Percentiles rank a stretch among this genome's conserved stretches.
Conservation (phyloP, 495 filamentous ascomycete genomes). For the Neurospora sp. region DNA sequence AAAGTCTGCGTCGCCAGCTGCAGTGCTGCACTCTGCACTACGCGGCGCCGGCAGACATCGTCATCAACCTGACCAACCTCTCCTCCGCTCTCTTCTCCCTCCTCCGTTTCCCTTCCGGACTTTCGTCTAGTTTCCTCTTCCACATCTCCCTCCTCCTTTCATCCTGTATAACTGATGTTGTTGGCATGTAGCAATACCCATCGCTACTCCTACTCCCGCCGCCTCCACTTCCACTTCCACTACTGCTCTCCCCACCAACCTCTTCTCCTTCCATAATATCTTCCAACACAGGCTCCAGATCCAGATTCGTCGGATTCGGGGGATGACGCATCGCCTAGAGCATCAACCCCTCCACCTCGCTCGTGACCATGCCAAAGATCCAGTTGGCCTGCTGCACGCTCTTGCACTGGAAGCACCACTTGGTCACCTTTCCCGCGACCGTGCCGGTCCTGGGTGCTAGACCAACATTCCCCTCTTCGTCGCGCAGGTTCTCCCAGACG, state of each 20-base stretch:
- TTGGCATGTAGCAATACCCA: not conserved
- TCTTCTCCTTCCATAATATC: not conserved
- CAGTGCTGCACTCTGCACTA: not conserved
- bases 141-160: not conserved
- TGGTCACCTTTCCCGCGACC: slow-evolving; percentile 57
- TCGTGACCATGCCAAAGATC: slow-evolving; percentile 36
- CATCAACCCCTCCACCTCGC: slow-evolving; percentile 33
- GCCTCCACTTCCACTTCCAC: not conserved
- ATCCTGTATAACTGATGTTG: not conserved
- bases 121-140: not conserved
- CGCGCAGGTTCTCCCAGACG: slow-evolving; percentile 73
- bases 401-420: slow-evolving; percentile 72
- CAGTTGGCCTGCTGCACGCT: slow-evolving; percentile 32
- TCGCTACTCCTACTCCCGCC: not conserved
- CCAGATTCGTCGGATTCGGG: not conserved
- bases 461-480: slow-evolving; percentile 57
- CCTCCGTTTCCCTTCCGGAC: not conserved
- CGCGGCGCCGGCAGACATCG: not conserved
- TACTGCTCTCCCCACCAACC: not conserved
- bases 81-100: not conserved
- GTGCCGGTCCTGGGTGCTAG: slow-evolving; percentile 59
- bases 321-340: slow-evolving; percentile 7
- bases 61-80: not conserved
- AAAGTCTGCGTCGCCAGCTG: not conserved
- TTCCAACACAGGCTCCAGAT: not conserved